These are phyloP conservation scores for Neurospora crassa DNA, from an alignment of 2,329 filamentous ascomycete species.

Conservation along the genomic window DNA sequence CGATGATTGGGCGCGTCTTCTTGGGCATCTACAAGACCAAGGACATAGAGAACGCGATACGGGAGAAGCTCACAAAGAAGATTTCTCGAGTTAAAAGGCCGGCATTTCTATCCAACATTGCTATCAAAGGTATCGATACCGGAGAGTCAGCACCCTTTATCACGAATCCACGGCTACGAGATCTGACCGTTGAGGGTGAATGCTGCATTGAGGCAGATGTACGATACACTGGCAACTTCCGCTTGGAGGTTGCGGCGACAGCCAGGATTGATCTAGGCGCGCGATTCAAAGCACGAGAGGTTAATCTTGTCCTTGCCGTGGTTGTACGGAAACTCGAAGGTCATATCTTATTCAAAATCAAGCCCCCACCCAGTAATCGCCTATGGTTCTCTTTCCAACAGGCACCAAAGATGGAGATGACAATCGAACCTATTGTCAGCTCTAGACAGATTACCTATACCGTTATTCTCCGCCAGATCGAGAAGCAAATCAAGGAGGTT, in stretches of 20 bases:
- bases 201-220: constrained; percentile 80
- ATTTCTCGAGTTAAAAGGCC: constrained; percentile 90
- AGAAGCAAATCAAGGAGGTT: constrained; percentile 89
- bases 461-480: constrained; percentile 84
- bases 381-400: constrained; percentile 93
- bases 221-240: constrained; percentile 80
- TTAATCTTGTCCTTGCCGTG: constrained; percentile 79
- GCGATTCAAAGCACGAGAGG: constrained; percentile 82
- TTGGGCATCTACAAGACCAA: constrained; percentile 78
- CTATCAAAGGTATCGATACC: constrained; percentile 74
- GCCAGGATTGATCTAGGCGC: constrained; percentile 83
- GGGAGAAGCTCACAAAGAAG: constrained; percentile 88
- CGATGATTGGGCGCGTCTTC: constrained; percentile 79
- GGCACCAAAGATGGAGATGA: constrained; percentile 89
- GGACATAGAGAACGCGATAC: constrained; percentile 69
- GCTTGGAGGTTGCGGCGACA: constrained; percentile 84
- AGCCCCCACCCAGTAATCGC: constrained; percentile 89
- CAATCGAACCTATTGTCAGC: constrained; percentile 93
- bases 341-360: constrained; percentile 76
- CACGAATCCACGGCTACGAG: constrained; percentile 78
- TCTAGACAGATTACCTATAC: constrained; percentile 92
- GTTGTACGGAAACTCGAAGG: constrained; percentile 79
- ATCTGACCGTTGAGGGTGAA: constrained; percentile 86
- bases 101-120: constrained; percentile 75
- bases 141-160: constrained; percentile 82